Percentiles rank a stretch among this genome's conserved stretches.
Conservation (phyloP, 108 stramenopile species). For the Aureococcus anophagefferens region DNA sequence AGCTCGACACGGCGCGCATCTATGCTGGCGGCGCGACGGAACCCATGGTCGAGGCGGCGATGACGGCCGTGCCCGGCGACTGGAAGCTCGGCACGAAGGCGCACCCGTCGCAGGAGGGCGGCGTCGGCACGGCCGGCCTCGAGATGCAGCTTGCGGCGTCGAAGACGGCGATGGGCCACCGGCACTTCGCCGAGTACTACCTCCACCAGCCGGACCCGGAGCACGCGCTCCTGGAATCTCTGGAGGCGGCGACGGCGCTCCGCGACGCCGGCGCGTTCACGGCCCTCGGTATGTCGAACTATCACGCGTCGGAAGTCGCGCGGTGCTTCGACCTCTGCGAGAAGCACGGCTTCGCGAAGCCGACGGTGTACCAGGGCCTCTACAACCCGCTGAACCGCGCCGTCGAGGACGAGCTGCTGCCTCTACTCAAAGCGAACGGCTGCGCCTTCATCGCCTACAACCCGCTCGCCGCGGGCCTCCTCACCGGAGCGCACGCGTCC, state of each 20-base stretch:
- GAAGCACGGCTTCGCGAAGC: constrained; percentile 56
- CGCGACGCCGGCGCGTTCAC: constrained; percentile 45
- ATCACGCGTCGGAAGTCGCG: constrained; percentile 63
- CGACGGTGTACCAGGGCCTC: constrained; percentile 82
- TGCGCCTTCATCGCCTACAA: constrained; percentile 88
- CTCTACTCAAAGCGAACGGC: constrained; percentile 52
- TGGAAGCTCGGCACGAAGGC: constrained; percentile 62
- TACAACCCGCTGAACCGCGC: constrained; percentile 86
- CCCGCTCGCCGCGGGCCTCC: constrained; percentile 75
- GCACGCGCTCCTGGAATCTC: constrained; percentile 47
- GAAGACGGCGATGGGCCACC: constrained; percentile 34
- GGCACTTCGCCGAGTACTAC: constrained; percentile 54
- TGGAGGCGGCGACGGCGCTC: constrained; percentile 43
- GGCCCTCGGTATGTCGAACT: constrained; percentile 66
- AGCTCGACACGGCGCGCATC: constrained; percentile 67
- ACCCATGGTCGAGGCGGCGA: constrained; percentile 36
- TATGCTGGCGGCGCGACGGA: constrained; percentile 76
- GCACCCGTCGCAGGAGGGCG: constrained; percentile 52
- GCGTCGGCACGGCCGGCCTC: constrained; percentile 57
- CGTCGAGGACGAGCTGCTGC: constrained; percentile 73
- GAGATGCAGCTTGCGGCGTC: constrained; percentile 50
- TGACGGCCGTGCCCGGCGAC: neutral
- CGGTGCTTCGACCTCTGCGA: constrained; percentile 62
- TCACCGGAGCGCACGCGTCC: constrained; percentile 62
- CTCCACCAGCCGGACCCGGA: constrained; percentile 75